These are phyloP conservation scores for Arthroderma sp. DNA, from an alignment of 2,329 filamentous ascomycete species.

Conservation along the genomic window DNA sequence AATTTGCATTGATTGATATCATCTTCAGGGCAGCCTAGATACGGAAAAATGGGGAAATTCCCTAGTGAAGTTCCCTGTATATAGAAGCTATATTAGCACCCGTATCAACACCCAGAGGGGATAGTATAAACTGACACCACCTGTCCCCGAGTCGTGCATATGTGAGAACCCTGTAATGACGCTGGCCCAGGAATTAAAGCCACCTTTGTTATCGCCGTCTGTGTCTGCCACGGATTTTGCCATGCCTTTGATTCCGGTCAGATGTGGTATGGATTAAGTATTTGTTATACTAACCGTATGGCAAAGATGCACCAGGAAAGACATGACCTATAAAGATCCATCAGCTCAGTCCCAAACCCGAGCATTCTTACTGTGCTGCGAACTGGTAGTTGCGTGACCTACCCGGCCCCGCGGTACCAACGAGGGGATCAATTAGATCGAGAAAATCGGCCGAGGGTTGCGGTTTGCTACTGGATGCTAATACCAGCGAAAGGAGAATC, in stretches of 20 bases:
- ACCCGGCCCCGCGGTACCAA: no score
- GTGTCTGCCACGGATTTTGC: constrained; percentile 45
- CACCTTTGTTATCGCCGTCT: constrained; percentile 41
- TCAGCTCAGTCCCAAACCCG: no score
- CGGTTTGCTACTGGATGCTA: no score
- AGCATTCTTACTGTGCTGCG: no score
- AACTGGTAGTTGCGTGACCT: no score
- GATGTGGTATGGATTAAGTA: constrained; percentile 2
- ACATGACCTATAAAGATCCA: constrained; percentile 34
- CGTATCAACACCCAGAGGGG: no score
- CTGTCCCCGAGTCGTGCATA: constrained; percentile 42
- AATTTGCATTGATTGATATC: constrained; percentile 51
- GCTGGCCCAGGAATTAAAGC: constrained; percentile 41
- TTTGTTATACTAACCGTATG: constrained; percentile 30
- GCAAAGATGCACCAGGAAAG: constrained; percentile 43
- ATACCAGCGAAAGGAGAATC: no score
- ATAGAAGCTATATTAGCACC: background rate
- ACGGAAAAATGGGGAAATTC: constrained; percentile 61
- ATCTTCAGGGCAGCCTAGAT: constrained; percentile 47
- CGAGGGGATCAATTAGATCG: no score
- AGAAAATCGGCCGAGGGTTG: no score
- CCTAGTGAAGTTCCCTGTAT: constrained; percentile 45
- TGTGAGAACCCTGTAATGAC: constrained; percentile 39
- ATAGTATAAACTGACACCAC: constrained; percentile 22
- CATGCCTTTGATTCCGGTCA: constrained; percentile 24